Percentiles rank a stretch among this genome's conserved stretches.
These are phyloP conservation scores for Sugiyamaella grinbergsii DNA, from an alignment of 1,139 yeast species.

Conservation along the genomic window DNA sequence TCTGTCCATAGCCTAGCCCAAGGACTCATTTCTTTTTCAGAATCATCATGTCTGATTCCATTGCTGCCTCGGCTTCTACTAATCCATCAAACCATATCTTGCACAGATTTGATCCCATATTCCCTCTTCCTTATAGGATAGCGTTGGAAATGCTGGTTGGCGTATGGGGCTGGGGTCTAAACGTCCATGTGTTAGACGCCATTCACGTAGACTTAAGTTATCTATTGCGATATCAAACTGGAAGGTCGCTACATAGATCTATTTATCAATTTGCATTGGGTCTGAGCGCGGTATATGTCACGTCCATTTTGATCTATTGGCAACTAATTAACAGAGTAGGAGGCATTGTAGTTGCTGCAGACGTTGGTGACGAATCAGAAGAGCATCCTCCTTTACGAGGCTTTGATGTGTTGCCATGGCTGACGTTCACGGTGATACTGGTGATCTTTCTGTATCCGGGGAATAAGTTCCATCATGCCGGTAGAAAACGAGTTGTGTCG, in stretches of 20 bases:
- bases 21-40: neutral
- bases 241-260: constrained; percentile 31
- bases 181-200: constrained; percentile 43
- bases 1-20: neutral
- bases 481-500: constrained; percentile 39
- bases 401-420: constrained; percentile 42
- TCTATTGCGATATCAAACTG: constrained; percentile 44
- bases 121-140: constrained; percentile 55
- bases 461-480: constrained; percentile 32
- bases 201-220: constrained; percentile 47
- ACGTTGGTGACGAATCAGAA: constrained; percentile 19
- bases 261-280: constrained; percentile 35
- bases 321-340: constrained; percentile 32
- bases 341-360: constrained; percentile 12
- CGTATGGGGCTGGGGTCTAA: constrained; percentile 54
- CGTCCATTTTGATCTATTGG: constrained; percentile 35
- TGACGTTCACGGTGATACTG: constrained; percentile 39
- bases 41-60: neutral
- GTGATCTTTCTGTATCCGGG: constrained; percentile 38
- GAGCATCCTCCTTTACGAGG: constrained; percentile 20
- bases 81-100: constrained; percentile 4
- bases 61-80: neutral
- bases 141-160: constrained; percentile 49
- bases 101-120: constrained; percentile 41
- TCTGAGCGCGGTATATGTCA: constrained; percentile 27